Base-by-base conservation (phyloP, 139 green algal genomes). In the Edaphochlamys debaryana region DNA sequence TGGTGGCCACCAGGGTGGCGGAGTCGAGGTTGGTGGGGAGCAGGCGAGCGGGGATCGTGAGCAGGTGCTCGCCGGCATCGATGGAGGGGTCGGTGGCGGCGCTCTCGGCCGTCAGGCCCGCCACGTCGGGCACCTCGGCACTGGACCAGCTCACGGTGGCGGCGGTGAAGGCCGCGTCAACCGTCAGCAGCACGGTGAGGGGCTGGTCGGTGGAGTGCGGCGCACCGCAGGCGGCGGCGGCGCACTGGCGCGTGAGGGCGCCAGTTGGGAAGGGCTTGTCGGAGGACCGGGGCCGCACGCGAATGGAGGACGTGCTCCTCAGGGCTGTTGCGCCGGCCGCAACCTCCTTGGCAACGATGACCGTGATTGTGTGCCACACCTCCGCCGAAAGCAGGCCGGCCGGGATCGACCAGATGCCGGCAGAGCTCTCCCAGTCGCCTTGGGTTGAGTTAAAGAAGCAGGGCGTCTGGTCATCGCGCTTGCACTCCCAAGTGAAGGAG, bases 381-480 rank as follows among this genome's bases (percentile, higher is more conserved):
- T 62, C 63, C 0, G 0, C 7, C 4, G 40, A 22, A 42, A 82
- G 76, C 62, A 73, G 63, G 1, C 76, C 25, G 19, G 63, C 30
- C 6, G 76, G 32, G 42, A 82, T 3, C 3, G 1, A 20, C 76
- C 76, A 82, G n/a, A 82, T 41, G 22, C 76, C 63, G 20, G 76
- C 32, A 0, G 20, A 4, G 7, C 62, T 23, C 6, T n/a, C 27
- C n/a, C 2, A 6, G 76, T 82, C 42, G 76, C 76, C 76, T 42
- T 64, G 62, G 17, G 13, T 62, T 30, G 52, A 29, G 9, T 4
- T 30, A 4, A 30, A 62, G 63, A 82, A 82, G 76, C 76, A 82
- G 62, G 76, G 76, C n/a, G 63, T 32, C 23, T 74, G 34, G 60
- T 82, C 76, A 22, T 64, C 75, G 4, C 75, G 75, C 56, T 56